A percentile compares a stretch with the other conserved stretches of the same genome.
phyloP scores from a whole-genome alignment of 192 early-diverging fungal species.

The Helicostylum pulchrum region DNA sequence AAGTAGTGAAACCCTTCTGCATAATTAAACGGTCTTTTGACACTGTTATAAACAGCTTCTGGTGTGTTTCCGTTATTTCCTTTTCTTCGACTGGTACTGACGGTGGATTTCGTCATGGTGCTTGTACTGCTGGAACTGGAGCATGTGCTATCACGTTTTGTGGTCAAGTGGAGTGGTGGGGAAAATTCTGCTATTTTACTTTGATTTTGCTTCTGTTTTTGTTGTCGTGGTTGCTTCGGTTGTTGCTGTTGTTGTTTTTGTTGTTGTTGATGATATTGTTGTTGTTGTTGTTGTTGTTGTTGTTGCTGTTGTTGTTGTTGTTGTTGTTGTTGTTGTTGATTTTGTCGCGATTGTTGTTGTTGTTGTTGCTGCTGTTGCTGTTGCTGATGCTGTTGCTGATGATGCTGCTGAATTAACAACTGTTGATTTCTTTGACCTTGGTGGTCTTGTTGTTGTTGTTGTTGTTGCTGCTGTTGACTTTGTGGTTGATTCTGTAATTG shows the following conservation, averaged over 20 bases:
- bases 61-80: slow-evolving; percentile 41
- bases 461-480: neutral
- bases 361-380: neutral
- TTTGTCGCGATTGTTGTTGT: too few relatives aligned
- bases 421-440: too few relatives aligned
- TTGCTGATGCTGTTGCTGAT: neutral
- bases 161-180: neutral
- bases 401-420: neutral
- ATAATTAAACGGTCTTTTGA: slow-evolving; percentile 86
- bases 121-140: neutral
- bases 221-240: neutral
- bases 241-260: neutral
- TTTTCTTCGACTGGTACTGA: slow-evolving; percentile 12
- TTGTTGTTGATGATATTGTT: neutral
- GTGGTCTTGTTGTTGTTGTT: neutral
- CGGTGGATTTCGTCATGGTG: neutral
- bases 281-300: neutral
- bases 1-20: slow-evolving; percentile 91
- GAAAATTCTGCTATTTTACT: neutral
- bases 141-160: neutral
- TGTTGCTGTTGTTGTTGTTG: neutral
- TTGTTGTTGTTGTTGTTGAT: neutral
- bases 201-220: too few relatives aligned
- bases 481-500: neutral
- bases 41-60: slow-evolving; percentile 74